A percentile compares a stretch with the other conserved stretches of the same genome.
phyloP scores from a whole-genome alignment of 345 rosid genomes.

The Brassica carinata region DNA sequence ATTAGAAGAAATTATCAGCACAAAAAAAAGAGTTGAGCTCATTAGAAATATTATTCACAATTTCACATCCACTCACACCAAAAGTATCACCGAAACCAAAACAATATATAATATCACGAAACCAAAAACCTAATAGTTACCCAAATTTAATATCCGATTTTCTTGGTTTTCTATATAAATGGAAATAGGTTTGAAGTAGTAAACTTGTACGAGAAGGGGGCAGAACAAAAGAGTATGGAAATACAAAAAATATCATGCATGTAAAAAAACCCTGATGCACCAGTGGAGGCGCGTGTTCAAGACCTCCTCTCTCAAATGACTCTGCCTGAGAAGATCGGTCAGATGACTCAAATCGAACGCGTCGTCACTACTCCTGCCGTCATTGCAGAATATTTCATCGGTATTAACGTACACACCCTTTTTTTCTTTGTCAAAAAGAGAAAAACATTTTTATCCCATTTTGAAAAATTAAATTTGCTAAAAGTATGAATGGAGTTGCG shows the following conservation, averaged over 20 bases:
- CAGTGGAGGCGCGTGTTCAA: slow-evolving; percentile 63
- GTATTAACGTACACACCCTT: not conserved
- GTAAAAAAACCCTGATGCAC: slow-evolving; percentile 17
- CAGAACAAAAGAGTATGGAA: slow-evolving; percentile 5
- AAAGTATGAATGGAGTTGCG: not conserved
- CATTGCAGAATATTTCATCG: slow-evolving; percentile 26
- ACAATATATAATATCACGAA: too few species aligned
- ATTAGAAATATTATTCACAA: too few species aligned
- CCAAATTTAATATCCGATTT: too few species aligned
- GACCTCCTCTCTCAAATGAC: slow-evolving; percentile 86
- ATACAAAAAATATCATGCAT: not conserved
- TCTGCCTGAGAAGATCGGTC: slow-evolving; percentile 70
- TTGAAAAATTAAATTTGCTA: not conserved
- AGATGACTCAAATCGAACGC: slow-evolving; percentile 54
- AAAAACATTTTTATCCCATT: not conserved
- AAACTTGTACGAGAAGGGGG: not conserved
- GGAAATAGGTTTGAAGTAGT: slow-evolving; percentile 16
- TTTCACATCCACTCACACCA: too few species aligned
- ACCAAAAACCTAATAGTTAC: too few species aligned
- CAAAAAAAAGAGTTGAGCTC: too few species aligned
- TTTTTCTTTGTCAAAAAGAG: too few species aligned
- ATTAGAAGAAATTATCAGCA: too few species aligned
- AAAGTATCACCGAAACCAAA: too few species aligned
- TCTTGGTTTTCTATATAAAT: too few species aligned
- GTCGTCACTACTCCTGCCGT: slow-evolving; percentile 7